Conservation (phyloP, 257 asterid species). For the Solanum sitiens region DNA sequence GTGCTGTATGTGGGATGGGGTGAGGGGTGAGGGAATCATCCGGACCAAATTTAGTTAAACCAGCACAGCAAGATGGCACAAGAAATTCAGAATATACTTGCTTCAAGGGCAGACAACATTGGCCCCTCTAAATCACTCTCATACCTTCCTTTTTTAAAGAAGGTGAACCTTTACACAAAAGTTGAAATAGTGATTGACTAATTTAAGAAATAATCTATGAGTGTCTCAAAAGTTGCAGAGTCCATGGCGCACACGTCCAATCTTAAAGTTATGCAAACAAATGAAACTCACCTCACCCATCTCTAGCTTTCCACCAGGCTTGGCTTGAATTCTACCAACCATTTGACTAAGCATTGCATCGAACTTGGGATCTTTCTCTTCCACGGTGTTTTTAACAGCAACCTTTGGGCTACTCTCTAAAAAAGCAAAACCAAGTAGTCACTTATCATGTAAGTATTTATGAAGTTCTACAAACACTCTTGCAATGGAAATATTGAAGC, state of each 20-base stretch:
- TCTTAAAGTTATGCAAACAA: neutral
- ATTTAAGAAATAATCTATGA: neutral
- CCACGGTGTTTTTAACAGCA: constrained; percentile 41
- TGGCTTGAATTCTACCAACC: constrained; percentile 77
- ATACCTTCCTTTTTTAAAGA: neutral
- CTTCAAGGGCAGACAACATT: neutral
- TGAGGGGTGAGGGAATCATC: neutral
- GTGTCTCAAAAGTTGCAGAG: neutral
- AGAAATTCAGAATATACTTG: neutral
- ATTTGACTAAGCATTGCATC: constrained; percentile 81
- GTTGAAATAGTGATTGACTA: neutral
- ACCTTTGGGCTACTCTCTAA: constrained; percentile 30
- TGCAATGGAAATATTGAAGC: neutral
- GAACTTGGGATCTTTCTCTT: constrained; percentile 63
- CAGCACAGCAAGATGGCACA: neutral
- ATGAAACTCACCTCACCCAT: constrained; percentile 80
- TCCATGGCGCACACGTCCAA: neutral
- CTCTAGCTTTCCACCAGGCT: constrained; percentile 90
- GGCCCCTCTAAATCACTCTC: neutral
- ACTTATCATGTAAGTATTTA: neutral
- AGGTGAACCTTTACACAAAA: neutral
- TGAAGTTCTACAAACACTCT: neutral
- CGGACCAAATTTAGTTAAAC: neutral
- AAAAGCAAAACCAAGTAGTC: neutral
- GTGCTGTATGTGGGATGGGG: neutral